These are phyloP conservation scores for Plenodomus biglobosus DNA, from an alignment of 2,329 filamentous ascomycete genomes.

Conservation along the genomic window DNA sequence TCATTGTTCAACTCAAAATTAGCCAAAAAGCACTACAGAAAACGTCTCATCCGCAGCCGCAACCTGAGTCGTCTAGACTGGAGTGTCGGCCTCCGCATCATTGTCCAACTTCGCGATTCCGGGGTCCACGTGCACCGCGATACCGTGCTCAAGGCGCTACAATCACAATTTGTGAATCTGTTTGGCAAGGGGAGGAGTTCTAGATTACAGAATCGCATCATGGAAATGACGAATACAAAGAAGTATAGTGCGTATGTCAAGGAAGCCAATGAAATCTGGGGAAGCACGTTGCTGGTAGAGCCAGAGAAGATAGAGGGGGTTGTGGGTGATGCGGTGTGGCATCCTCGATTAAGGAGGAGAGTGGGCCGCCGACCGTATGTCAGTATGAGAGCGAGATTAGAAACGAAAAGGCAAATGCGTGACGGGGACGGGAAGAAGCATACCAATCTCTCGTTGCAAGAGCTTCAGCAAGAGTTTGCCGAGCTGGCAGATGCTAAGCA, in stretches of 20 bases:
- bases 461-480: not conserved
- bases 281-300: constrained; percentile 24
- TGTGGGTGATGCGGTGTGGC: not conserved
- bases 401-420: not conserved
- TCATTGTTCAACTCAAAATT: constrained; percentile 17
- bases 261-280: constrained; percentile 36
- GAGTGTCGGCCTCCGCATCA: constrained; percentile 30
- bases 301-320: constrained; percentile 9
- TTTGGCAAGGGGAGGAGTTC: constrained; percentile 29
- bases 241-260: constrained; percentile 27
- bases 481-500: not conserved
- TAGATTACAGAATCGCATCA: constrained; percentile 27
- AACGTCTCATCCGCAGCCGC: constrained; percentile 16
- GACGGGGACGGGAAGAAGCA: not conserved
- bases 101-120: constrained; percentile 33
- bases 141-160: constrained; percentile 31
- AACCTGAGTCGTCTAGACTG: constrained; percentile 26
- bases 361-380: not conserved
- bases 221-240: constrained; percentile 24
- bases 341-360: not conserved
- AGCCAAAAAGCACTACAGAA: constrained; percentile 31
- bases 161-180: constrained; percentile 31
- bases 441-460: not conserved
- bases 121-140: constrained; percentile 28
- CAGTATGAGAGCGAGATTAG: not conserved